Evolutionary conservation across 2,329 filamentous ascomycete species (phyloP), one percentile per base, ranked within the genome.

Genomic region (Cladosporium sphaerospermum): DNA sequence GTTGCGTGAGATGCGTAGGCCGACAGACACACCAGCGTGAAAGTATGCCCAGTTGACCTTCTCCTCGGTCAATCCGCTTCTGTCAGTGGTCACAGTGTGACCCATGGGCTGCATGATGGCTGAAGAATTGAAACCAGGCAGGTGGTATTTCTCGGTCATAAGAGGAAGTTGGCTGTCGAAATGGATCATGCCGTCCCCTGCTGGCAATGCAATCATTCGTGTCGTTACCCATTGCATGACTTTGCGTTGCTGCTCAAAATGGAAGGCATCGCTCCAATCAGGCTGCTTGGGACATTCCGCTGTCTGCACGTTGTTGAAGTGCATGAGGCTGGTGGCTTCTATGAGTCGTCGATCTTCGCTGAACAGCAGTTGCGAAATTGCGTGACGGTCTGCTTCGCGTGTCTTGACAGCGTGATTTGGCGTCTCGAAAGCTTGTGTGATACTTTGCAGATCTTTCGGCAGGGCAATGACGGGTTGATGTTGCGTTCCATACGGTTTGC

Each of bases 1-100:
- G 53, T 89, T 81, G 10, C 85, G 86, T 5, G 93, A 96, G 48
- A 99, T 95, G 54, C 90, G 88, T 23, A 99, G 74, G 3, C 93
- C 93, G 19, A 88, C 89, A n/a, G 92, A 87, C 31, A 95, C 92
- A 6, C 93, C 93, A 54, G 95, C 89, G 67, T 99, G 93, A 71
- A 99, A 99, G 71, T 96, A 99, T 0, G 92, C 91, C 93, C 93
- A 99, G 65, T 89, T 92, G 39, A 96, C 89, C 69, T 95, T 97
- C 63, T 99, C 93, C 71, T 99, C 93, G 0, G 88, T 92, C 64
- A 95, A 95, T 2, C 86, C 77, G 5, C 80, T 78, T 63, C 92
- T 89, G 65, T 99, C 93, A 6, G 93, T 90, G n/a, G 89, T 91
- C 31, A 99, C 87, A 2, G 89, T 95, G 34, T 90, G 90, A 58